These are phyloP conservation scores for Leishmania martiniquensis DNA, from an alignment of 208 protist species.

Conservation along the genomic window DNA sequence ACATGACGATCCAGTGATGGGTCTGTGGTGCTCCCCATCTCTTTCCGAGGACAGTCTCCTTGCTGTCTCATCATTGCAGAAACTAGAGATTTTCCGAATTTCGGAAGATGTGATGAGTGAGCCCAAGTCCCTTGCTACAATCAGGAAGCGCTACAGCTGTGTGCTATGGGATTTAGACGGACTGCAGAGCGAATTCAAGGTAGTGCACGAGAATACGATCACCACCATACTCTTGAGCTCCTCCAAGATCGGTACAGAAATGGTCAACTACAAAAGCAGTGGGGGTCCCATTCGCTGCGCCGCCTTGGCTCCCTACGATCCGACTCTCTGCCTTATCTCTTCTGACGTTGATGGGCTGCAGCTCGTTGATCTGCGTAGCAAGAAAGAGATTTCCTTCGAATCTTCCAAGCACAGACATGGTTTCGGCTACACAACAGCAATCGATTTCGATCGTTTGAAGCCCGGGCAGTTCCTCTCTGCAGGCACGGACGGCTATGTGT, in stretches of 20 bases:
- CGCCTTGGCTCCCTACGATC: constrained; percentile 77
- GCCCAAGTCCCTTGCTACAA: constrained; percentile 36
- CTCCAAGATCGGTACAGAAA: constrained; percentile 46
- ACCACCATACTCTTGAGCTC: constrained; percentile 37
- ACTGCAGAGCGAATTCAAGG: constrained; percentile 65
- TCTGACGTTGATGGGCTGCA: constrained; percentile 46
- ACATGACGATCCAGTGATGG: constrained; percentile 54
- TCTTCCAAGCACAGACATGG: constrained; percentile 48
- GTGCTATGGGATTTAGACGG: constrained; percentile 86
- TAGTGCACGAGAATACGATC: constrained; percentile 35
- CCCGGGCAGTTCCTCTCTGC: constrained; percentile 62
- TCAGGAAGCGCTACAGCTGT: constrained; percentile 33
- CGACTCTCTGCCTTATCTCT: constrained; percentile 53
- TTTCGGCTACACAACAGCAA: constrained; percentile 42
- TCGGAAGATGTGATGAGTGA: constrained; percentile 44
- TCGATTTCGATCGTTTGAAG: constrained; percentile 76
- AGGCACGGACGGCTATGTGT: constrained; percentile 74
- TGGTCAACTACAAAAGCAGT: constrained; percentile 27
- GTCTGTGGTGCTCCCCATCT: constrained; percentile 74
- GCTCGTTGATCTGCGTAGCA: constrained; percentile 67
- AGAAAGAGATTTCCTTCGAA: constrained; percentile 35
- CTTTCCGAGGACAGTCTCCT: constrained; percentile 46
- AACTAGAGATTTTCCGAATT: constrained; percentile 42
- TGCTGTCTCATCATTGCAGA: constrained; percentile 33
- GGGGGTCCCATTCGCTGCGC: constrained; percentile 40